phyloP scores from a whole-genome alignment of 176 grass and related monocot genomes.

The Olyra latifolia region DNA sequence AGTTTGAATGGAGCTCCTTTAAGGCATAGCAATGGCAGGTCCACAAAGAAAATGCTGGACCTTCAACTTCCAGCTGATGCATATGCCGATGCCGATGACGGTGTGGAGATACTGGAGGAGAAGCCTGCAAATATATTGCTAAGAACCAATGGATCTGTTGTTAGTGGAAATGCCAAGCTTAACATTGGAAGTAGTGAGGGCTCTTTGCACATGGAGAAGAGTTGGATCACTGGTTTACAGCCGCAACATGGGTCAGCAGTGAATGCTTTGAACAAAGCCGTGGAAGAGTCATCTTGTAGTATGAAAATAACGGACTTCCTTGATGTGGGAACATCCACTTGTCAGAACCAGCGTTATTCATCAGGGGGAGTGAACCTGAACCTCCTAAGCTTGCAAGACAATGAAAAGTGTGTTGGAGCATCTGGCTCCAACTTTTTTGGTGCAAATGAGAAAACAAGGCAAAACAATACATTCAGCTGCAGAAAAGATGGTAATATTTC shows the following conservation, averaged over 20 bases:
- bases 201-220: conserved; percentile 26
- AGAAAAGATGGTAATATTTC: conserved; percentile 46
- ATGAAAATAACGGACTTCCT: conserved; percentile 36
- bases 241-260: conserved; percentile 2
- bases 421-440: conserved; percentile 35
- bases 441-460: conserved; percentile 27
- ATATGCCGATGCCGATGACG: conserved; percentile 44
- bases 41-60: conserved; percentile 42
- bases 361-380: conserved; percentile 39
- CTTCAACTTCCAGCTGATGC: conserved; percentile 50
- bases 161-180: conserved; percentile 34
- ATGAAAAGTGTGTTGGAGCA: conserved; percentile 14
- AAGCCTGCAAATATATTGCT: conserved; percentile 22
- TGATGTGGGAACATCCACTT: conserved; percentile 24
- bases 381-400: conserved; percentile 30
- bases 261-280: conserved; percentile 40
- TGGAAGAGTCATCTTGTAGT: conserved; percentile 28
- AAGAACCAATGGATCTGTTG: conserved; percentile 16
- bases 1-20: conserved; percentile 36
- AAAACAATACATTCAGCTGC: conserved; percentile 36
- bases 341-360: conserved; percentile 23
- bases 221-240: conserved; percentile 31
- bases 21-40: conserved; percentile 11
- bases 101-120: conserved; percentile 38
- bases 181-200: conserved; percentile 8